phyloP scores from a whole-genome alignment of 2,329 filamentous ascomycete species.

The Didymella arachidicola region DNA sequence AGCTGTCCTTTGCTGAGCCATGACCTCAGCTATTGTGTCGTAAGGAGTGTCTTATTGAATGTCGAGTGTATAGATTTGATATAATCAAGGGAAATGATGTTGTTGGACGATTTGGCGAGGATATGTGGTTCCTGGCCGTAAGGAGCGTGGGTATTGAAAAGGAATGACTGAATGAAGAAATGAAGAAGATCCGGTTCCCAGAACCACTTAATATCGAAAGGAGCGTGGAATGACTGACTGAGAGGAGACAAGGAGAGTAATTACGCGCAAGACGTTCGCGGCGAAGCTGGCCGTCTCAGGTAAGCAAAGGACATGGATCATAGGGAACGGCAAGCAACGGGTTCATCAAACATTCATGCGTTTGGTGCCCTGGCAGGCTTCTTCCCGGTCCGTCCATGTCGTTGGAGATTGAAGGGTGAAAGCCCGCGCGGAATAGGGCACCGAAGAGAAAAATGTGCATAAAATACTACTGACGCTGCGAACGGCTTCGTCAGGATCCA shows the following conservation, averaged over 20 bases:
- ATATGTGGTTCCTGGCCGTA: conserved; percentile 20
- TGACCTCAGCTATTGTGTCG: conserved; percentile 39
- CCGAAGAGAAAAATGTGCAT: not conserved
- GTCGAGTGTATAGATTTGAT: not conserved
- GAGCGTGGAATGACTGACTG: conserved; percentile 27
- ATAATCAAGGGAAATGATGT: conserved; percentile 16
- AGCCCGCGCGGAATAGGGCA: conserved; percentile 11
- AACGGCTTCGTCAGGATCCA: not conserved
- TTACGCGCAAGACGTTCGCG: conserved; percentile 30
- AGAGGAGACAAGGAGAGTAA: conserved; percentile 29
- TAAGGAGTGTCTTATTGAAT: conserved; percentile 3
- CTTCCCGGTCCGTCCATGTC: conserved; percentile 40
- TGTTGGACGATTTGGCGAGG: conserved; percentile 2
- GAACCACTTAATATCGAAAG: conserved; percentile 35
- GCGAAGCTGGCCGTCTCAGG: conserved; percentile 45
- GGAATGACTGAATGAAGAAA: conserved; percentile 32
- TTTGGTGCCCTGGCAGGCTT: conserved; percentile 43
- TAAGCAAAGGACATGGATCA: conserved; percentile 41
- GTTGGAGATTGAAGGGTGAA: conserved; percentile 39
- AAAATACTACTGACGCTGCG: not conserved
- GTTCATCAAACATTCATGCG: conserved; percentile 49
- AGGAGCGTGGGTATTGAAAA: conserved; percentile 19
- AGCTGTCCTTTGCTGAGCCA: conserved; percentile 33
- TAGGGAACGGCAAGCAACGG: conserved; percentile 36
- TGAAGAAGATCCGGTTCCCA: conserved; percentile 29